Evolutionary conservation across 2,329 filamentous ascomycete species (phyloP), one percentile per base, ranked within the genome.

Genomic region (Exophiala oligosperma): DNA sequence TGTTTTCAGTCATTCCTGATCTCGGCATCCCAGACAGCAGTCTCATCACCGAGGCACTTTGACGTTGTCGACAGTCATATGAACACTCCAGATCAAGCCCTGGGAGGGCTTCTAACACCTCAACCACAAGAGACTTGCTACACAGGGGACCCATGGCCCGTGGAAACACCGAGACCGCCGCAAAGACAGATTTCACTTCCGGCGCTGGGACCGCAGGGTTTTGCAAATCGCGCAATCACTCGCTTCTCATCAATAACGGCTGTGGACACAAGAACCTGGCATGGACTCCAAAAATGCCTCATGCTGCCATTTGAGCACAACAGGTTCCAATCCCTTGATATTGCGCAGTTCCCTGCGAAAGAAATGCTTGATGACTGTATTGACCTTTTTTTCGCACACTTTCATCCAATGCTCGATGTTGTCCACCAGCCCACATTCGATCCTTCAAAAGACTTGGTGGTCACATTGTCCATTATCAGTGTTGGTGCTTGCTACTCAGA

Each of bases 371-470:
- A 59, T 24, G 47, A 59, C 28, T 59, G 57, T 48, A 40, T 59
- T 14, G 57, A 59, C 21, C 7, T 52, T n/a, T 59, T 52, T 17
- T 59, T 56, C 21, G 40, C 17, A 9, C n/a, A 59, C 47, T 59
- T 59, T 38, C 35, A 59, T 3, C 44, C 17, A 7, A 54, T 23
- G 44, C 50, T 58, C 4, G 23, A 21, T 21, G 9, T 59, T 4
- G 6, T 56, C 0, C 57, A 56, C 21, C 57, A 28, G 26, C 48
- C 57, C 6, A 60, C 57, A 11, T 60, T 60, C 38, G 57, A 60
- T 41, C 57, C 57, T 5, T 47, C n/a, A 14, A 43, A 32, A 40
- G 38, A 48, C n/a, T 32, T 44, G 0, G n/a, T 56, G 23, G 12
- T 56, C 26, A 55, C 56, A 0, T 46, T 60, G 12, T 38, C 53